Evolutionary conservation across 2,329 filamentous ascomycete species (phyloP), one percentile per base, ranked within the genome.

Genomic region (Pseudogymnoascus sp.): DNA sequence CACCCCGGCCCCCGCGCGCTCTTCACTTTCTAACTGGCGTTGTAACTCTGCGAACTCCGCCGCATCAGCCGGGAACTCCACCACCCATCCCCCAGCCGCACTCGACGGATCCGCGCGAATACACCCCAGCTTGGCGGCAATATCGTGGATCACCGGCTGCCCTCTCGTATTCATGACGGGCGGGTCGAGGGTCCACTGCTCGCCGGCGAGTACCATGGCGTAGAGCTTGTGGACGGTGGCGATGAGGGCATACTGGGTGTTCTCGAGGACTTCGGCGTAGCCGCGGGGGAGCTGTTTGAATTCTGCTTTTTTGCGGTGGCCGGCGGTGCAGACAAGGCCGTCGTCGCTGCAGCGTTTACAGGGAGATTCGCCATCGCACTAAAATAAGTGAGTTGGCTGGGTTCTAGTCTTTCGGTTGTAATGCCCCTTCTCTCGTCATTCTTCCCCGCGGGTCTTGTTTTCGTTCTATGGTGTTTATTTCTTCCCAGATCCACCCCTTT

Each of bases 331-430:
- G 18, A 86, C 81, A 6, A 85, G 75, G 14, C 82, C 82, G 64
- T 87, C 84, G 66, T 86, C 83, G 72, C 84, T 85, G 71, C 84
- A 87, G 67, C 84, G 76, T 73, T 86, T 86, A 71, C 84, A 87
- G 9, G 83, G 83, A 61, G 85, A 85, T 68, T 86, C 83, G 64
- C 83, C 83, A 65, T 86, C 83, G 68, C 83, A 86, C 82, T 85
- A n/a, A n/a, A n/a, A 53, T 11, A 18, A 37, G 5, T 57, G 59
- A 68, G 67, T 64, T 30, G 66, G 63, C 22, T 15, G 59, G 15
- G 63, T 57, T 22, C 11, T 18, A 5, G n/a, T n/a, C n/a, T n/a
- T n/a, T 5, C 12, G 14, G 4, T 11, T 36, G n/a, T 14, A 37
- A n/a, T n/a, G 30, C n/a, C n/a, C n/a, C n/a, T n/a, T n/a, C n/a